Conservation (phyloP, 768 basidiomycete genomes). For the Macrolepiota albuminosa region DNA sequence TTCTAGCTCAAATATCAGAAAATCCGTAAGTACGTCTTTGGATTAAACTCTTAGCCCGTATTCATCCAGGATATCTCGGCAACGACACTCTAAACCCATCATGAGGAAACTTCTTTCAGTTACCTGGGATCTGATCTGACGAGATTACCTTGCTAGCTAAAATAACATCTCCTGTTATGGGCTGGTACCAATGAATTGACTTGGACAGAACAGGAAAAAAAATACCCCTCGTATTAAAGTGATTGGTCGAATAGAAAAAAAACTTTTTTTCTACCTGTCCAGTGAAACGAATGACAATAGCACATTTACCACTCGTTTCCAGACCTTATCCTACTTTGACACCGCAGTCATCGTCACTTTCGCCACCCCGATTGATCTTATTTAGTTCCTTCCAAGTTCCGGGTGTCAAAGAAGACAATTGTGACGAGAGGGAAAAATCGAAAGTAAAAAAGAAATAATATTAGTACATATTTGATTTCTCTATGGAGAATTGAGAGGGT, state of each 20-base stretch:
- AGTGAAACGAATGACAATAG: background rate
- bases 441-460: background rate
- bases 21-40: background rate
- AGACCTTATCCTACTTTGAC: background rate
- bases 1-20: slow-evolving; percentile 10
- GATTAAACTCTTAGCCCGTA: background rate
- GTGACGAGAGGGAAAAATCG: background rate
- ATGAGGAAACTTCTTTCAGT: background rate
- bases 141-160: background rate
- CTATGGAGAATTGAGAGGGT: slow-evolving; percentile 5
- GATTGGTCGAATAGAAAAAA: too few relatives aligned
- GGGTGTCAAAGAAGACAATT: background rate
- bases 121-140: background rate
- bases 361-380: slow-evolving; percentile 11
- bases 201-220: too few relatives aligned
- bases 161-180: background rate
- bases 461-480: slow-evolving; percentile 12
- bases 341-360: background rate
- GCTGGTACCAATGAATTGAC: background rate
- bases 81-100: background rate
- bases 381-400: background rate
- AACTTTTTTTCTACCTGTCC: too few relatives aligned
- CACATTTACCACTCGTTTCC: background rate
- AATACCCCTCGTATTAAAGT: too few relatives aligned
- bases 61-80: background rate